phyloP scores from a whole-genome alignment of 345 rosid species.

The Eucalyptus marginata region DNA sequence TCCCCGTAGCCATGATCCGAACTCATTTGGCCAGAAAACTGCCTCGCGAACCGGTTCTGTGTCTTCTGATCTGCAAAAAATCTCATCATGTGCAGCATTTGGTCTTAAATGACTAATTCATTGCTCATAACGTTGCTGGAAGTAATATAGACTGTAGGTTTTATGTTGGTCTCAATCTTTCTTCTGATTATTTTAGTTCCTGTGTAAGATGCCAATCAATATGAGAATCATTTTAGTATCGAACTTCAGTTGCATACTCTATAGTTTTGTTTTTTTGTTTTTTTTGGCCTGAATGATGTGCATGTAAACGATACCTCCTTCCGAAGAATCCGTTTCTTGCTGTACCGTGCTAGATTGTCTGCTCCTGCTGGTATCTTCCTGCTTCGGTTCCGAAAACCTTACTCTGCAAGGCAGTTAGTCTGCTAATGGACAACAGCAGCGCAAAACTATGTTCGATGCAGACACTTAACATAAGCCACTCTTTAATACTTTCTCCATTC shows the following conservation, averaged over 20 bases:
- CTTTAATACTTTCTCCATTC: not conserved
- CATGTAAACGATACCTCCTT: not conserved
- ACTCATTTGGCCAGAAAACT: conserved; percentile 18
- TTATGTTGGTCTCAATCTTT: not conserved
- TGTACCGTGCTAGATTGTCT: not conserved
- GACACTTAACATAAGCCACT: not conserved
- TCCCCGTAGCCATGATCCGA: conserved; percentile 1
- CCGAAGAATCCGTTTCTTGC: not conserved
- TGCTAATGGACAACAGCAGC: not conserved
- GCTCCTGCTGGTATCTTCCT: not conserved
- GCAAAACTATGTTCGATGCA: not conserved
- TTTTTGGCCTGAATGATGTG: not conserved
- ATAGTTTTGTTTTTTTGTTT: not conserved
- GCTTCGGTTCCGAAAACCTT: not conserved
- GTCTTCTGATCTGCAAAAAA: conserved; percentile 14
- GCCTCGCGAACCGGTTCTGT: conserved; percentile 25
- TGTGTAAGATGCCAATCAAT: not conserved
- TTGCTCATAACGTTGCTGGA: not conserved
- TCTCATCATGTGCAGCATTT: not conserved
- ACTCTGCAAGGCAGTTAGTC: not conserved
- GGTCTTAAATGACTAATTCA: not conserved
- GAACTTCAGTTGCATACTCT: not conserved
- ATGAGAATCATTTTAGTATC: not conserved
- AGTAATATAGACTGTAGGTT: not conserved
- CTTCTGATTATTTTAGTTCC: not conserved